These are phyloP conservation scores for Oryza nivara DNA, from an alignment of 176 grass and related monocot genomes.

Conservation along the genomic window DNA sequence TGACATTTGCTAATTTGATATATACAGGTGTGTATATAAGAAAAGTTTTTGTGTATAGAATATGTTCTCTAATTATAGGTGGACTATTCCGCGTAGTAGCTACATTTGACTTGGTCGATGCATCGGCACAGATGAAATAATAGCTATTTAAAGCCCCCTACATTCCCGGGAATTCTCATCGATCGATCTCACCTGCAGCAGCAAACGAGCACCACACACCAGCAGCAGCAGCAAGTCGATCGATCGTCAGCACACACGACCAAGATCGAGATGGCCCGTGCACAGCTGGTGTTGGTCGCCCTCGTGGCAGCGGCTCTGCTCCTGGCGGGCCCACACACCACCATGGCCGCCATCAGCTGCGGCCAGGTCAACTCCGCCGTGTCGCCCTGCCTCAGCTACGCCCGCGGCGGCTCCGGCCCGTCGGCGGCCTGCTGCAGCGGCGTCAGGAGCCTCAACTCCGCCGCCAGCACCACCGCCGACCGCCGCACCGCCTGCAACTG, in stretches of 20 bases:
- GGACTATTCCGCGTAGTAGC: background rate
- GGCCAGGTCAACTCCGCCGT: slow-evolving; percentile 19
- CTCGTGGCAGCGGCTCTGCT: slow-evolving; percentile 33
- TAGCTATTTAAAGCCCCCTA: too few relatives aligned
- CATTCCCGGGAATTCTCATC: too few relatives aligned
- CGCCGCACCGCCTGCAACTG: slow-evolving; percentile 38
- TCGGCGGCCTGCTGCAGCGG: slow-evolving; percentile 22
- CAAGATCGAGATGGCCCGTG: background rate
- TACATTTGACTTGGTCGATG: background rate
- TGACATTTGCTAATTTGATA: too few relatives aligned
- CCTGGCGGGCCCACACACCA: background rate
- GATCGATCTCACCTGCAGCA: too few relatives aligned
- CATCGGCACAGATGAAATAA: too few relatives aligned
- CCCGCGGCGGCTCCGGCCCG: background rate
- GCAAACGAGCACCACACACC: too few relatives aligned
- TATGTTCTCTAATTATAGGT: background rate
- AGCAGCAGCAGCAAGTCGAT: background rate
- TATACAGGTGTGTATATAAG: too few relatives aligned
- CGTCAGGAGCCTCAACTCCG: slow-evolving; percentile 34
- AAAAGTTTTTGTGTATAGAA: too few relatives aligned
- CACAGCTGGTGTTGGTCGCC: background rate
- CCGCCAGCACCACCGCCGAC: slow-evolving; percentile 33
- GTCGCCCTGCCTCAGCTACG: slow-evolving; percentile 33
- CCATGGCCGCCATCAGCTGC: slow-evolving; percentile 22
- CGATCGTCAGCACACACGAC: background rate